Conservation (phyloP, 345 rosid species). For the Physaria fendleri region DNA sequence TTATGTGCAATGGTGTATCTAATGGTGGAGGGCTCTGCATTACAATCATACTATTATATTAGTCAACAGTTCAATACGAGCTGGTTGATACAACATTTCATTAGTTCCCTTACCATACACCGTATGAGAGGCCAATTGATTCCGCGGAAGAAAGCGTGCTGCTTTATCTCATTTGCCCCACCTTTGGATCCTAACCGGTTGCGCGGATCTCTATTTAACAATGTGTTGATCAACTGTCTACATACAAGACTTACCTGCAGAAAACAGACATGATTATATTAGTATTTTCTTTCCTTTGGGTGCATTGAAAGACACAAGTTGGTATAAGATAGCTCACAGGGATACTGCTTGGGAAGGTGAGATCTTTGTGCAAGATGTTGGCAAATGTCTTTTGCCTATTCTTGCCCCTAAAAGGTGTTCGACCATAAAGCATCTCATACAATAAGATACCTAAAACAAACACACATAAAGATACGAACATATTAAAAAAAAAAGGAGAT, state of each 20-base stretch:
- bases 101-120: slow-evolving; percentile 52
- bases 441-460: slow-evolving; percentile 61
- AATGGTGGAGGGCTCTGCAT: slow-evolving; percentile 81
- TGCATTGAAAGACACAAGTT: background rate
- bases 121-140: slow-evolving; percentile 93
- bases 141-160: slow-evolving; percentile 83
- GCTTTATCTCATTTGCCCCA: slow-evolving; percentile 85
- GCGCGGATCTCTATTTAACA: slow-evolving; percentile 67
- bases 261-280: slow-evolving; percentile 3
- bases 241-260: slow-evolving; percentile 82
- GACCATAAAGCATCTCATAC: slow-evolving; percentile 98
- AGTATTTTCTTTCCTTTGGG: background rate
- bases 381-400: slow-evolving; percentile 93
- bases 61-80: background rate
- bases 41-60: slow-evolving; percentile 25
- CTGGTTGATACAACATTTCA: background rate
- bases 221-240: slow-evolving; percentile 68
- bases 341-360: slow-evolving; percentile 93
- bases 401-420: slow-evolving; percentile 95
- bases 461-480: background rate
- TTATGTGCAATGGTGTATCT: slow-evolving; percentile 51
- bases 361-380: slow-evolving; percentile 91
- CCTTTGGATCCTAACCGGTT: slow-evolving; percentile 66
- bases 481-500: background rate
- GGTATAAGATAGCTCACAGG: slow-evolving; percentile 42